phyloP scores from a whole-genome alignment of 345 rosid genomes.

The Brassica rapa region DNA sequence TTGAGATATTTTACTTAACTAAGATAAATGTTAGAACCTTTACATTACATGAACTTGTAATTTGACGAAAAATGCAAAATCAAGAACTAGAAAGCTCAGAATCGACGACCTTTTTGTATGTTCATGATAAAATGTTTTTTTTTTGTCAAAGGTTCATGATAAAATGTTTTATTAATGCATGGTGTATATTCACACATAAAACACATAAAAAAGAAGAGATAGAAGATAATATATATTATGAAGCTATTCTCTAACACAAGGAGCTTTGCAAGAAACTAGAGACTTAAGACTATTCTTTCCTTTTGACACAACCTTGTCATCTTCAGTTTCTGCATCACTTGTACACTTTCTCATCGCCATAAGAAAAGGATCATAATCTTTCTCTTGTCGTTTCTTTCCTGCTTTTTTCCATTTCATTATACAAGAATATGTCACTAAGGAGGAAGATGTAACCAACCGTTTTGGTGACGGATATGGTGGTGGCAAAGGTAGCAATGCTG shows the following conservation, averaged over 20 bases:
- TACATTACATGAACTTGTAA: conserved; percentile 26
- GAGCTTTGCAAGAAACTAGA: conserved; percentile 31
- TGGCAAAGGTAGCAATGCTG: conserved; percentile 25
- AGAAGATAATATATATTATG: not conserved
- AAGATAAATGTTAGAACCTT: conserved; percentile 12
- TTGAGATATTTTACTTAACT: conserved; percentile 15
- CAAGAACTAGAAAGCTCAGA: too few relatives aligned
- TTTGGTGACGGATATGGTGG: conserved; percentile 20
- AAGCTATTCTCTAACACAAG: conserved; percentile 21
- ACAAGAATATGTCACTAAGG: conserved; percentile 16
- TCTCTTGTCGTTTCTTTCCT: conserved; percentile 10
- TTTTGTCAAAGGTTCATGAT: not conserved
- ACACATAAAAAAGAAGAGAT: conserved; percentile 3
- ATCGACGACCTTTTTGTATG: too few relatives aligned
- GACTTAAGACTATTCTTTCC: conserved; percentile 3
- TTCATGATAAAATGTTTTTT: conserved; percentile 13
- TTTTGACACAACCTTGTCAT: conserved; percentile 1
- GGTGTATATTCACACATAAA: not conserved
- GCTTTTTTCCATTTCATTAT: conserved; percentile 16
- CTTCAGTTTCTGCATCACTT: not conserved
- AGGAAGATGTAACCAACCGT: conserved; percentile 18
- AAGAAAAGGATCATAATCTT: conserved; percentile 26
- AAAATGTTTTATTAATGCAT: conserved; percentile 8
- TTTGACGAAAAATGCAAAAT: conserved; percentile 19
- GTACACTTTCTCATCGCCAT: conserved; percentile 26